These are phyloP conservation scores for Argentina anserina DNA, from an alignment of 306 rosid species.

Conservation along the genomic window DNA sequence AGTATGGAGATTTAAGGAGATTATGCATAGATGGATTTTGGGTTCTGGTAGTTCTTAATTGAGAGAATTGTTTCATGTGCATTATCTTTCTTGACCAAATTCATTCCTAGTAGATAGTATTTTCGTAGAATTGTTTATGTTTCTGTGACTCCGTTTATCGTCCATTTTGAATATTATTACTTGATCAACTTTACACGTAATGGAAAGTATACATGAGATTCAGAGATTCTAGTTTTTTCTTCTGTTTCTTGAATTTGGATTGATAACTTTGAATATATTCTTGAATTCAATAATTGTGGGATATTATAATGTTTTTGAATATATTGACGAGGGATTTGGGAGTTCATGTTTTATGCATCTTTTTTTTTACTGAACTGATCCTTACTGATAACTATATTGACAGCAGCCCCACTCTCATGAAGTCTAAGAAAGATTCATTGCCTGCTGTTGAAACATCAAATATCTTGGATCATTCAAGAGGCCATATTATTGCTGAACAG, in stretches of 20 bases:
- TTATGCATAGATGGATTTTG: not conserved
- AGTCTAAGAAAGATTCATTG: slow-evolving; percentile 58
- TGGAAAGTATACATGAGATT: not conserved
- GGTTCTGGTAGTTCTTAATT: not conserved
- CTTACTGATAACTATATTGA: not conserved
- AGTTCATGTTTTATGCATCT: not conserved
- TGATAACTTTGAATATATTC: not conserved
- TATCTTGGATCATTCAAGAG: slow-evolving; percentile 31
- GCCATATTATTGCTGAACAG: slow-evolving; percentile 24
- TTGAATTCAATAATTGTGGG: not conserved
- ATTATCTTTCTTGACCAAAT: not conserved
- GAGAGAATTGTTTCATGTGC: not conserved
- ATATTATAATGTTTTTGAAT: not conserved
- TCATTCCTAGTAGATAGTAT: not conserved
- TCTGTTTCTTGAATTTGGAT: not conserved
- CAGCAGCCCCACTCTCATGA: not conserved
- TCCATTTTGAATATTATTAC: not conserved
- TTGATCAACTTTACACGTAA: not conserved
- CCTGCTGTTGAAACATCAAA: slow-evolving; percentile 57
- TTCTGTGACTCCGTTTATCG: not conserved
- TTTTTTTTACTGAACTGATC: not conserved
- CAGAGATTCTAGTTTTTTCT: not conserved
- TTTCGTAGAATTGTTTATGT: not conserved
- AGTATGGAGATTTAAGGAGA: not conserved
- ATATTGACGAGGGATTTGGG: not conserved